phyloP scores from a whole-genome alignment of 1,284 basidiomycete species.

The Boletus semigastroideus region DNA sequence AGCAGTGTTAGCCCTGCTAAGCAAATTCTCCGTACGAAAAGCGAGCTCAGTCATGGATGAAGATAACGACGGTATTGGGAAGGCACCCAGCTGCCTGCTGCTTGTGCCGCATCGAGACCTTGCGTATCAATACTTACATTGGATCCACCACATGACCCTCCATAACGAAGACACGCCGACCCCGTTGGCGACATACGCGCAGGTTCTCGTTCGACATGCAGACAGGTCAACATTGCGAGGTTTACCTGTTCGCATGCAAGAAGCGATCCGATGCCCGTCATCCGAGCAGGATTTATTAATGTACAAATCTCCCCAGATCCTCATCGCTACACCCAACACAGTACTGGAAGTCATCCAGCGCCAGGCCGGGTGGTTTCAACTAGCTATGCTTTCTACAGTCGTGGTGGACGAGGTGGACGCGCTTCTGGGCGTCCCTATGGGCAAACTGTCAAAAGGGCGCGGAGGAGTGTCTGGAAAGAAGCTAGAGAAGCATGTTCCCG shows the following conservation, averaged over 20 bases:
- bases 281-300: conserved; percentile 41
- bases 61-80: conserved; percentile 11
- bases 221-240: conserved; percentile 32
- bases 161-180: conserved; percentile 29
- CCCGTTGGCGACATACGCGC: conserved; percentile 45
- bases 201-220: conserved; percentile 54
- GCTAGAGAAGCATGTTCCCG: conserved; percentile 52
- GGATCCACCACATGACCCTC: conserved; percentile 57
- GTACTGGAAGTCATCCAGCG: conserved; percentile 53
- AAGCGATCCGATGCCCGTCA: conserved; percentile 35
- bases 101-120: conserved; percentile 76
- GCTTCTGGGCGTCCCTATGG: conserved; percentile 51
- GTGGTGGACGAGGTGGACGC: conserved; percentile 77
- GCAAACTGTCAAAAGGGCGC: conserved; percentile 33
- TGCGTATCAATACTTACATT: conserved; percentile 65
- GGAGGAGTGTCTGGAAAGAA: conserved; percentile 36
- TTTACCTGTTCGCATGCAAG: conserved; percentile 30
- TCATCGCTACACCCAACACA: conserved; percentile 71
- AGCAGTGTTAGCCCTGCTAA: conserved; percentile 61
- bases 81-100: conserved; percentile 50
- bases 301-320: conserved; percentile 56
- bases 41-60: neutral
- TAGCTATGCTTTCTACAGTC: conserved; percentile 51
- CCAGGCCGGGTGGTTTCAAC: conserved; percentile 43
- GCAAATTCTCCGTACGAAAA: conserved; percentile 42